Percentiles rank a stretch among this genome's conserved stretches.
These are phyloP conservation scores for Arthrobotrys iridis DNA, from an alignment of 2,329 filamentous ascomycete species.

Conservation along the genomic window DNA sequence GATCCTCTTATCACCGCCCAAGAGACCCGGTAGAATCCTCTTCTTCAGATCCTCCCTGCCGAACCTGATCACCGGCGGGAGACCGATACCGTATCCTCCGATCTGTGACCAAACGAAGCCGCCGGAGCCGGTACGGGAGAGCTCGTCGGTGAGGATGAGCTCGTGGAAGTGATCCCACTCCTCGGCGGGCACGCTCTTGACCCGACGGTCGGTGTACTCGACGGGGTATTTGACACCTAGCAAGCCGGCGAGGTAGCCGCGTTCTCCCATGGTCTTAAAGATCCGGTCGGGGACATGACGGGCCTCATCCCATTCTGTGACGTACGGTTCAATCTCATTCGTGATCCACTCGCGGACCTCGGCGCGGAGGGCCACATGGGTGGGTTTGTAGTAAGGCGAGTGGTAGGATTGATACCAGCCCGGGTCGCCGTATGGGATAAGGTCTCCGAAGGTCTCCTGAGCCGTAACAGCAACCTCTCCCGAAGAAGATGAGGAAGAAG, in stretches of 20 bases:
- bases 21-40: slow-evolving; percentile 85
- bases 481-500: slow-evolving; percentile 57
- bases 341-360: slow-evolving; percentile 95
- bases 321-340: slow-evolving; percentile 84
- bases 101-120: slow-evolving; percentile 97
- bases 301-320: slow-evolving; percentile 96
- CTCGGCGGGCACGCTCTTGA: slow-evolving; percentile 82
- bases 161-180: slow-evolving; percentile 99
- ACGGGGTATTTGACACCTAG: slow-evolving; percentile 84
- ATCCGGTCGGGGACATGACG: slow-evolving; percentile 87
- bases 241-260: slow-evolving; percentile 91
- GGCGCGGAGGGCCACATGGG: slow-evolving; percentile 86
- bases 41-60: slow-evolving; percentile 85
- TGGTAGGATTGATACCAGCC: slow-evolving; percentile 94
- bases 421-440: slow-evolving; percentile 91
- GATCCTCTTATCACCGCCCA: slow-evolving; percentile 94
- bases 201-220: slow-evolving; percentile 74
- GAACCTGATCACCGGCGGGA: slow-evolving; percentile 90
- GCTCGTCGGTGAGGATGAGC: slow-evolving; percentile 91
- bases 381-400: slow-evolving; percentile 95
- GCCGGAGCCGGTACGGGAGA: slow-evolving; percentile 86
- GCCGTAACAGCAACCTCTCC: slow-evolving; percentile 68
- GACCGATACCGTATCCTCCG: slow-evolving; percentile 95
- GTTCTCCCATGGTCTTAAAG: slow-evolving; percentile 94
- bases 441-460: slow-evolving; percentile 82